A percentile compares a stretch with the other conserved stretches of the same genome.
Evolutionary conservation across 768 basidiomycete genomes (phyloP).

Genomic region (Flagelloscypha sp.): DNA sequence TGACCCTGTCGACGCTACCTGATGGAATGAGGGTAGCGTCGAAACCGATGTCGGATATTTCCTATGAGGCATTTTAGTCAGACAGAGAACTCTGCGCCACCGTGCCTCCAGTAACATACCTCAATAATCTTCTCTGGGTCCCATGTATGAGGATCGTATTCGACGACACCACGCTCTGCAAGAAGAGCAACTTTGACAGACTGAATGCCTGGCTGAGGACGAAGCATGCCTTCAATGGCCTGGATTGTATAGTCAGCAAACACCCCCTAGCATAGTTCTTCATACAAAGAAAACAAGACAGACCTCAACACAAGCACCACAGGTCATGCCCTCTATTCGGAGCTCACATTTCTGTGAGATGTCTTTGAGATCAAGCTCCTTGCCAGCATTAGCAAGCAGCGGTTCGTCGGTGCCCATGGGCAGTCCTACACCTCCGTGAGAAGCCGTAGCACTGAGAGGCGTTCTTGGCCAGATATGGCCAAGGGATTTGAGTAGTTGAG

Average conservation of each 20-base stretch:
- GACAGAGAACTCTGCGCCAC: slow-evolving; percentile 3
- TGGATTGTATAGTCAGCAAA: slow-evolving; percentile 17
- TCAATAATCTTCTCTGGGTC: slow-evolving; percentile 66
- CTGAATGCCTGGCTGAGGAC: slow-evolving; percentile 79
- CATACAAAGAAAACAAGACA: slow-evolving; percentile 14
- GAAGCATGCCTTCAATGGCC: slow-evolving; percentile 81
- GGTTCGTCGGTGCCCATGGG: slow-evolving; percentile 14
- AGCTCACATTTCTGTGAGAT: slow-evolving; percentile 59
- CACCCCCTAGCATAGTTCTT: neutral
- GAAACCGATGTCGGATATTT: slow-evolving; percentile 90
- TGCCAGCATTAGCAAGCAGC: slow-evolving; percentile 15
- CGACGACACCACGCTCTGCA: slow-evolving; percentile 86
- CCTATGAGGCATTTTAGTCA: slow-evolving; percentile 35
- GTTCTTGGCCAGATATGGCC: slow-evolving; percentile 7
- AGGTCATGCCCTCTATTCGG: slow-evolving; percentile 86
- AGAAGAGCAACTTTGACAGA: slow-evolving; percentile 94
- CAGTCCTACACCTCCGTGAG: slow-evolving; percentile 10
- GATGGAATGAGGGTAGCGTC: slow-evolving; percentile 74
- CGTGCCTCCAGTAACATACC: slow-evolving; percentile 32
- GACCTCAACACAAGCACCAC: slow-evolving; percentile 83
- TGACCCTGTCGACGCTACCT: slow-evolving; percentile 55
- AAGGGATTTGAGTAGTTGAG: slow-evolving; percentile 3
- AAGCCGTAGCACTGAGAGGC: slow-evolving; percentile 7
- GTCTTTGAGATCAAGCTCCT: slow-evolving; percentile 16
- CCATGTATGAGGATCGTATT: slow-evolving; percentile 85